A percentile compares a stretch with the other conserved stretches of the same genome.
Conservation (phyloP, 495 filamentous ascomycete species). For the Rostrohypoxylon terebratum region DNA sequence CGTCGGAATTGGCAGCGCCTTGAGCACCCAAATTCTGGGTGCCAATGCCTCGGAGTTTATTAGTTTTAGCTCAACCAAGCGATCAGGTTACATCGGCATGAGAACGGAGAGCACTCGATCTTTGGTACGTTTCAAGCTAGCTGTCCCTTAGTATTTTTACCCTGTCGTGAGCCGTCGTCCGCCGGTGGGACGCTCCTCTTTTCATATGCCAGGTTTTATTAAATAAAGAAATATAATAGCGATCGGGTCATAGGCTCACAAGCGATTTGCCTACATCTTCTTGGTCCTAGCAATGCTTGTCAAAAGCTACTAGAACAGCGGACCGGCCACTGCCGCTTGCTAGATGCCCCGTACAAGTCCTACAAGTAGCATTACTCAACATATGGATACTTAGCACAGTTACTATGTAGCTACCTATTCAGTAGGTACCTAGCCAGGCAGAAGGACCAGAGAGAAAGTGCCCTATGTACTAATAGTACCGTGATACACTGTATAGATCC, state of each 20-base stretch:
- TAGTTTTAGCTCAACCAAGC: slow-evolving; percentile 43
- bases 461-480: no score
- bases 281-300: slow-evolving; percentile 45
- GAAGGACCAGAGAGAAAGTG: no score
- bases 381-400: neutral
- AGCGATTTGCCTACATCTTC: slow-evolving; percentile 37
- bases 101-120: slow-evolving; percentile 47
- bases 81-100: slow-evolving; percentile 49
- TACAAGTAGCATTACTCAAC: slow-evolving; percentile 29
- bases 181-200: slow-evolving; percentile 45
- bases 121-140: slow-evolving; percentile 50
- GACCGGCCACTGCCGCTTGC: slow-evolving; percentile 47
- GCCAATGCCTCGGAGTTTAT: slow-evolving; percentile 47
- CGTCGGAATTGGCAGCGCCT: slow-evolving; percentile 39
- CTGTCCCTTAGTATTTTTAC: slow-evolving; percentile 42
- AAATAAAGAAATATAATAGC: slow-evolving; percentile 22
- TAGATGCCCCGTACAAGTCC: slow-evolving; percentile 34
- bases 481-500: no score
- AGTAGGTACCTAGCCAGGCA: no score
- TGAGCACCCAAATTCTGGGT: slow-evolving; percentile 40
- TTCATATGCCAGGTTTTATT: slow-evolving; percentile 51
- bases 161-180: slow-evolving; percentile 45
- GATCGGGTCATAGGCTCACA: slow-evolving; percentile 47
- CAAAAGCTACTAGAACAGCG: slow-evolving; percentile 41
- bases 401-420: neutral